Evolutionary conservation across 495 filamentous ascomycete genomes (phyloP), one percentile per base, ranked within the genome.

Genomic region (Aspergillus olivimuriae): DNA sequence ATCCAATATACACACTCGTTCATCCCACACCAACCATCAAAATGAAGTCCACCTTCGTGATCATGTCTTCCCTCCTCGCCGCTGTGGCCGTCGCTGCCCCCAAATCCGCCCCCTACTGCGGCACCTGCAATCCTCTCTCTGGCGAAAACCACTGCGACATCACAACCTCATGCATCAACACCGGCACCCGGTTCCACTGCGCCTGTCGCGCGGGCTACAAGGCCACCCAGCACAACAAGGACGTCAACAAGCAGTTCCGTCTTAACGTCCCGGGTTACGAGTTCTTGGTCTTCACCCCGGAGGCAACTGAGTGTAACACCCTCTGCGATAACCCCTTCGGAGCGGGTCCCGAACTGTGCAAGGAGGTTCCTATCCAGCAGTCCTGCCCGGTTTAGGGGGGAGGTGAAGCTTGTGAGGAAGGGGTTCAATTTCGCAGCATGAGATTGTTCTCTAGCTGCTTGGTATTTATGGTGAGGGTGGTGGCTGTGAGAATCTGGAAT

Each of bases 151-250:
- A 51, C 46, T 71, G 67, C 44, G 67, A 69, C 40, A 46, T 63
- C 21, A 66, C 63, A 10, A 71, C 67, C 33, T 69, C 65, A 24
- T 71, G 67, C 50, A 71, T 71, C 41, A 92, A 68, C 44, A 78
- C 83, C 0, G 82, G 83, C 22, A 78, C 66, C 33, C 85, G 67
- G 57, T 92, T 84, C 48, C 89, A 87, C 62, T 89, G 83, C 11
- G 86, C 85, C 50, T 86, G 51, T 77, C 75, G 41, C 76, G 73
- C 46, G 74, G 86, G 49, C 80, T 72, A 64, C 83, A 92, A 48
- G 81, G 78, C 44, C 78, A 66, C 63, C 9, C 20, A 41, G 18
- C 14, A 47, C 17, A 61, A 71, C 47, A 51, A 54, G 18, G 47
- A 69, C 48, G 45, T 68, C 28, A 44, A 42, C 4, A 36, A 55